These are phyloP conservation scores for Russula sp. DNA, from an alignment of 768 basidiomycete genomes.

Conservation along the genomic window DNA sequence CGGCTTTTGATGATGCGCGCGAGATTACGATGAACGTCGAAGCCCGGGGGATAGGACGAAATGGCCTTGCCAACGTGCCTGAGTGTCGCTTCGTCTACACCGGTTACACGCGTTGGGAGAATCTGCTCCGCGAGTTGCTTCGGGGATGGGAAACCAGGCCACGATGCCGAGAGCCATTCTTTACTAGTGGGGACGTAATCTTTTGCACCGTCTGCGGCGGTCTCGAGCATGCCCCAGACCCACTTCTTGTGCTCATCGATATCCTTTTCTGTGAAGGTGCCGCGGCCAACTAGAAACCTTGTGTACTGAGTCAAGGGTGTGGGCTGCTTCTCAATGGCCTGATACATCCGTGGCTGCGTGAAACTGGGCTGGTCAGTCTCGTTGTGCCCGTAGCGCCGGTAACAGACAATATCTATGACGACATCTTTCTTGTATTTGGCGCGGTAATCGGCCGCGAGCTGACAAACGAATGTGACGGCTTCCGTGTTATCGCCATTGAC, in stretches of 20 bases:
- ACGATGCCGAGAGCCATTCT: slow-evolving; percentile 97
- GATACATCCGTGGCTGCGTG: slow-evolving; percentile 98
- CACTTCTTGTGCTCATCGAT: slow-evolving; percentile 98
- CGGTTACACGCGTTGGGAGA: slow-evolving; percentile 87
- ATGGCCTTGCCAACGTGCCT: slow-evolving; percentile 83
- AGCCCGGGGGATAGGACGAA: slow-evolving; percentile 78
- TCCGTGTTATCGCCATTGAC: slow-evolving; percentile 99
- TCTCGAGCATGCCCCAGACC: slow-evolving; percentile 99
- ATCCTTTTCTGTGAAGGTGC: slow-evolving; percentile 92
- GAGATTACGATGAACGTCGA: slow-evolving; percentile 87
- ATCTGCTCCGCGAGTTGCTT: slow-evolving; percentile 90
- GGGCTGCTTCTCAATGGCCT: slow-evolving; percentile 90
- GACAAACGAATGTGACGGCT: slow-evolving; percentile 97
- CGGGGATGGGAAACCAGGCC: slow-evolving; percentile 98
- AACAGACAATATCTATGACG: slow-evolving; percentile 97
- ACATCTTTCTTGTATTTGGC: slow-evolving; percentile 99
- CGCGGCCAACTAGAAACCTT: slow-evolving; percentile 82
- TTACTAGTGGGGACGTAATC: slow-evolving; percentile 92
- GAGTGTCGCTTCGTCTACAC: slow-evolving; percentile 67
- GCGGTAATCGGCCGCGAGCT: slow-evolving; percentile 95
- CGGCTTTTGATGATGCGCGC: slow-evolving; percentile 84
- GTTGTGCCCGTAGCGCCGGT: slow-evolving; percentile 98
- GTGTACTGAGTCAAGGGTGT: slow-evolving; percentile 90
- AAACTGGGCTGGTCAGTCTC: slow-evolving; percentile 99
- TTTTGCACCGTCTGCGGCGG: slow-evolving; percentile 87